Evolutionary conservation across 495 filamentous ascomycete species (phyloP).

Genomic region (Cudoniella acicularis): DNA sequence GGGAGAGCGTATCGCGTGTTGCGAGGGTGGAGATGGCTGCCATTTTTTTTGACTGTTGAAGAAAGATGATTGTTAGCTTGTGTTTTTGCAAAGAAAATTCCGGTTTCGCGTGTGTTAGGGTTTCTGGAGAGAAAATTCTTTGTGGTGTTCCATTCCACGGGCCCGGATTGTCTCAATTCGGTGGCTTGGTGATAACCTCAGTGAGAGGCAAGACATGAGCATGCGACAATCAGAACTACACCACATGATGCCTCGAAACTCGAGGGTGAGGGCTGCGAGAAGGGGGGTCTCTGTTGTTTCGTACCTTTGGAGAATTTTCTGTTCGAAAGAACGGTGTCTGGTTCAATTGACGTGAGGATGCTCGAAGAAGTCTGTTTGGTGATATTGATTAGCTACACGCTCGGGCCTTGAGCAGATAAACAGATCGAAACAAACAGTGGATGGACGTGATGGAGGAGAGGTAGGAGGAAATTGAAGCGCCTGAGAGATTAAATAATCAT

Average conservation of each 20-base stretch:
- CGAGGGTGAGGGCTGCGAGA: neutral
- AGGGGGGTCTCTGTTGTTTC: neutral
- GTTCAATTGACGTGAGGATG: neutral
- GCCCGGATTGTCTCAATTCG: too few species aligned
- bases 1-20: constrained; percentile 15
- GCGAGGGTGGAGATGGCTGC: constrained; percentile 10
- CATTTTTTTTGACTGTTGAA: constrained; percentile 5
- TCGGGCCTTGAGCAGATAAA: neutral
- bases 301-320: neutral
- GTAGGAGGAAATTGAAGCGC: neutral
- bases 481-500: neutral
- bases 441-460: neutral
- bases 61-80: neutral
- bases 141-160: too few species aligned
- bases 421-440: neutral
- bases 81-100: neutral
- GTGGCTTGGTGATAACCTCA: too few species aligned
- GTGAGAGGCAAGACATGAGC: too few species aligned
- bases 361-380: neutral
- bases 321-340: neutral
- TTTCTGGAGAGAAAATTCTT: neutral
- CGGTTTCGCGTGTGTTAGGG: neutral
- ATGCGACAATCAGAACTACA: neutral
- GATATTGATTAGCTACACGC: neutral
- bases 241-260: neutral